These are phyloP conservation scores for Cordyceps javanica DNA, from an alignment of 2,329 filamentous ascomycete species.

Conservation along the genomic window DNA sequence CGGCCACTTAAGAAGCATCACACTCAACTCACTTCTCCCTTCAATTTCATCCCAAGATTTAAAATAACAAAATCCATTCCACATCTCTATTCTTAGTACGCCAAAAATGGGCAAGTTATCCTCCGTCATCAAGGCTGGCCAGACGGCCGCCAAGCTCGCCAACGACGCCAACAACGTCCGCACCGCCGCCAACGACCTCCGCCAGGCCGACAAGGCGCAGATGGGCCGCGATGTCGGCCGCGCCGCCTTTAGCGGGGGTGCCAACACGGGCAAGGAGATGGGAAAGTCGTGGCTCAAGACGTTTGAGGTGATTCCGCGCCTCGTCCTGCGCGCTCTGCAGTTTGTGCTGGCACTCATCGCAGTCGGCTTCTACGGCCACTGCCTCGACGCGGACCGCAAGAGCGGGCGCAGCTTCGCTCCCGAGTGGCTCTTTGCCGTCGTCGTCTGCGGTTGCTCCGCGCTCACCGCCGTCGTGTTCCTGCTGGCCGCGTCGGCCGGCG, in stretches of 20 bases:
- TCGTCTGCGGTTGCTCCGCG: constrained; percentile 49
- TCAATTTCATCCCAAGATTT: not conserved
- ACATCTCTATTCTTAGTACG: not conserved
- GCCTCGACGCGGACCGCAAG: constrained; percentile 42
- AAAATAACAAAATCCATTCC: too few relatives aligned
- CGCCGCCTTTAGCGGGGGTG: constrained; percentile 27
- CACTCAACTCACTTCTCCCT: not conserved
- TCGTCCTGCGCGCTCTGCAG: constrained; percentile 58
- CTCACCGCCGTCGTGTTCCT: constrained; percentile 42
- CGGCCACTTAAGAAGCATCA: not conserved
- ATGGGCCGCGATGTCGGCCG: constrained; percentile 28
- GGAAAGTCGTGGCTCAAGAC: constrained; percentile 40
- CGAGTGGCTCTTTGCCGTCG: constrained; percentile 60
- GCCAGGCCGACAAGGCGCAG: constrained; percentile 27
- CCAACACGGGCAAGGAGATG: constrained; percentile 34
- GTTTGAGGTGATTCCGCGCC: constrained; percentile 42
- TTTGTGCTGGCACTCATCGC: constrained; percentile 64
- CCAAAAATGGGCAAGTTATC: constrained; percentile 24
- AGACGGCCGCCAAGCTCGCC: constrained; percentile 28
- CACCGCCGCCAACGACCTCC: constrained; percentile 24
- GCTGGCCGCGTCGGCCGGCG: constrained; percentile 29
- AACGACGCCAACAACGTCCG: constrained; percentile 23
- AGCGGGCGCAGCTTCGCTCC: constrained; percentile 35
- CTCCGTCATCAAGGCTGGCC: constrained; percentile 27
- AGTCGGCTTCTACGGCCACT: constrained; percentile 61